A percentile compares a stretch with the other conserved stretches of the same genome.
These are phyloP conservation scores for Carpinus fangiana DNA, from an alignment of 306 rosid genomes.

Conservation along the genomic window DNA sequence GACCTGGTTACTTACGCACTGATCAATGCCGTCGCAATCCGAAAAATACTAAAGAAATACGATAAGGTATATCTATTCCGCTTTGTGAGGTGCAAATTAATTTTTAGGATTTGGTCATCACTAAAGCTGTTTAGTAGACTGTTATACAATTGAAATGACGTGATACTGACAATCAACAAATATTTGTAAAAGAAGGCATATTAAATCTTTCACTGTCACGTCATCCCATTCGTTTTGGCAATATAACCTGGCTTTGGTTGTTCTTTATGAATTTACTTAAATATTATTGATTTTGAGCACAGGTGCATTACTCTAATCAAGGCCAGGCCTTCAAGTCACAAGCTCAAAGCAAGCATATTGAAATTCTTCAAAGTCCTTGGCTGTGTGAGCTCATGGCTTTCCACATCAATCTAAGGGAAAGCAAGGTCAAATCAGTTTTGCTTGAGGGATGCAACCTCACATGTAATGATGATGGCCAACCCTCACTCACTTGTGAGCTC, in stretches of 20 bases:
- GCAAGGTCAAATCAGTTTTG: slow-evolving; percentile 38
- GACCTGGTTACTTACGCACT: slow-evolving; percentile 88
- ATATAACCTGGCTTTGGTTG: too few relatives aligned
- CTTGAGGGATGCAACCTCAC: slow-evolving; percentile 73
- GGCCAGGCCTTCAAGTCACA: slow-evolving; percentile 87
- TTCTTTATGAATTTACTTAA: slow-evolving; percentile 1
- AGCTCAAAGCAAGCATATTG: slow-evolving; percentile 77
- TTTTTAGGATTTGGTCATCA: too few relatives aligned
- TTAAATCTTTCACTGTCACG: too few relatives aligned
- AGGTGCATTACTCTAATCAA: slow-evolving; percentile 94
- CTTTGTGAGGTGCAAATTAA: neutral
- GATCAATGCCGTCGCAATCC: slow-evolving; percentile 75
- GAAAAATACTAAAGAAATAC: slow-evolving; percentile 88
- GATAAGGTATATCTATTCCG: slow-evolving; percentile 60
- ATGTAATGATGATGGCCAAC: slow-evolving; percentile 63
- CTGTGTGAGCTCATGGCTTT: slow-evolving; percentile 93
- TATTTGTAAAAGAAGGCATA: too few relatives aligned
- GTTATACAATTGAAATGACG: too few relatives aligned
- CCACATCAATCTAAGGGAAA: slow-evolving; percentile 81
- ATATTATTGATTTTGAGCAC: slow-evolving; percentile 13
- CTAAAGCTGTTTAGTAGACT: too few relatives aligned
- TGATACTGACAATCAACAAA: too few relatives aligned
- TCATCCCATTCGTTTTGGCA: neutral
- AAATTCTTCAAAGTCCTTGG: slow-evolving; percentile 97
- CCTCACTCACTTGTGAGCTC: slow-evolving; percentile 81